phyloP scores from a whole-genome alignment of 495 filamentous ascomycete genomes.

The Monascus purpureus region DNA sequence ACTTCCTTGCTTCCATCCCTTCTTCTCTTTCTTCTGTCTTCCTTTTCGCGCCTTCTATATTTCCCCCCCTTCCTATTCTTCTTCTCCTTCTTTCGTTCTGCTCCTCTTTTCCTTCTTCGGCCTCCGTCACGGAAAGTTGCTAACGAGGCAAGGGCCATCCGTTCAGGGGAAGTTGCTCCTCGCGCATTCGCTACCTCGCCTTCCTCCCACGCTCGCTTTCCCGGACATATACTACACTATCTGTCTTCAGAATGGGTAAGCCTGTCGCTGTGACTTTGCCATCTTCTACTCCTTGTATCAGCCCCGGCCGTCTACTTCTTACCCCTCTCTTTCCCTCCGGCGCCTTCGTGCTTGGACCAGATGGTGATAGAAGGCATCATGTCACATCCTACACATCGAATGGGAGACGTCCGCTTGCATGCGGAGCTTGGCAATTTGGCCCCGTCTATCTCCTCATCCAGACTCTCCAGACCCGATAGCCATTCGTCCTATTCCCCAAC shows the following conservation, averaged over 20 bases:
- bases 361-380: slow-evolving; percentile 2
- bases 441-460: slow-evolving; percentile 2
- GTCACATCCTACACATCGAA: slow-evolving; percentile 6
- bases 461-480: slow-evolving; percentile 5
- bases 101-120: slow-evolving; percentile 6
- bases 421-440: slow-evolving; percentile 2
- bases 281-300: slow-evolving; percentile 2
- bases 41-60: no score
- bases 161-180: slow-evolving; percentile 20
- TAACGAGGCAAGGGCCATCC: slow-evolving; percentile 14
- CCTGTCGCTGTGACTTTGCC: slow-evolving; percentile 5
- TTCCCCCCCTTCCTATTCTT: slow-evolving; percentile 3
- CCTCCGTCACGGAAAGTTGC: slow-evolving; percentile 2
- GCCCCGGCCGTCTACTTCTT: no score
- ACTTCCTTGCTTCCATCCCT: no score
- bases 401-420: slow-evolving; percentile 7
- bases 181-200: slow-evolving; percentile 12
- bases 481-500: slow-evolving; percentile 6
- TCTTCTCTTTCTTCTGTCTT: no score
- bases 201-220: slow-evolving; percentile 16
- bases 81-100: slow-evolving; percentile 8
- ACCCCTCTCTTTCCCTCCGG: slow-evolving; percentile 1
- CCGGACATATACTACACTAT: slow-evolving; percentile 10
- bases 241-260: slow-evolving; percentile 30
- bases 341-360: neutral